phyloP scores from a whole-genome alignment of 345 rosid genomes.

The Lagerstroemia speciosa region DNA sequence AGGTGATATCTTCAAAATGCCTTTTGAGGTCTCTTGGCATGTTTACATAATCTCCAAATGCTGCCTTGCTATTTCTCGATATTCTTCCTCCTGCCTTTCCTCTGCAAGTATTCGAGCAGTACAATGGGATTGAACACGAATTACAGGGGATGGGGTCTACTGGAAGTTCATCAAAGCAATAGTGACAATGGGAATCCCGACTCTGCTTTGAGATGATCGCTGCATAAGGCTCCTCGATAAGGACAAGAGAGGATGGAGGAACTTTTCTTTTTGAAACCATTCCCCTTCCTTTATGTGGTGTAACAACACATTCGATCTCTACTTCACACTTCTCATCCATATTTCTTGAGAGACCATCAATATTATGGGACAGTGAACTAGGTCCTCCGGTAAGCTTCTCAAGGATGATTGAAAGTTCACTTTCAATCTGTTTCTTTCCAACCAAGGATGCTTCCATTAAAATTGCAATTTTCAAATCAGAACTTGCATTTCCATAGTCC shows the following conservation, averaged over 20 bases:
- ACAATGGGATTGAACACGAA: slow-evolving; percentile 61
- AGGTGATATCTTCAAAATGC: slow-evolving; percentile 29
- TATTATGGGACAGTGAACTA: slow-evolving; percentile 9
- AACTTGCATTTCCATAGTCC: slow-evolving; percentile 40
- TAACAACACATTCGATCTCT: slow-evolving; percentile 36
- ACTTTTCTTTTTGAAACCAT: slow-evolving; percentile 50
- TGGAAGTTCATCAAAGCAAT: slow-evolving; percentile 73
- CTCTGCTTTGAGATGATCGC: slow-evolving; percentile 60
- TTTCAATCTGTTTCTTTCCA: slow-evolving; percentile 74
- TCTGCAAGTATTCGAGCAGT: slow-evolving; percentile 71
- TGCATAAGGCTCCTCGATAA: slow-evolving; percentile 63
- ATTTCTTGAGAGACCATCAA: slow-evolving; percentile 10
- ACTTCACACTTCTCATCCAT: slow-evolving; percentile 34
- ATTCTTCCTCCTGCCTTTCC: slow-evolving; percentile 41
- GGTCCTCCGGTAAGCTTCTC: slow-evolving; percentile 15
- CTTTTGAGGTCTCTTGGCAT: slow-evolving; percentile 27
- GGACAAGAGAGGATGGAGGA: slow-evolving; percentile 62
- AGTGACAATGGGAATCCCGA: slow-evolving; percentile 73
- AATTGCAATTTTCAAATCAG: slow-evolving; percentile 47
- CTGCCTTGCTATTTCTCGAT: slow-evolving; percentile 14
- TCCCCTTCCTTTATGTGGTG: slow-evolving; percentile 67
- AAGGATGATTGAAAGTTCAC: slow-evolving; percentile 34
- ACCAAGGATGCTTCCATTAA: slow-evolving; percentile 36
- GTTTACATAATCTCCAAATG: slow-evolving; percentile 12
- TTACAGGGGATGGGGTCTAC: slow-evolving; percentile 60